These are phyloP conservation scores for Podospora bellae-mahoneyi DNA, from an alignment of 495 filamentous ascomycete genomes.

Conservation along the genomic window DNA sequence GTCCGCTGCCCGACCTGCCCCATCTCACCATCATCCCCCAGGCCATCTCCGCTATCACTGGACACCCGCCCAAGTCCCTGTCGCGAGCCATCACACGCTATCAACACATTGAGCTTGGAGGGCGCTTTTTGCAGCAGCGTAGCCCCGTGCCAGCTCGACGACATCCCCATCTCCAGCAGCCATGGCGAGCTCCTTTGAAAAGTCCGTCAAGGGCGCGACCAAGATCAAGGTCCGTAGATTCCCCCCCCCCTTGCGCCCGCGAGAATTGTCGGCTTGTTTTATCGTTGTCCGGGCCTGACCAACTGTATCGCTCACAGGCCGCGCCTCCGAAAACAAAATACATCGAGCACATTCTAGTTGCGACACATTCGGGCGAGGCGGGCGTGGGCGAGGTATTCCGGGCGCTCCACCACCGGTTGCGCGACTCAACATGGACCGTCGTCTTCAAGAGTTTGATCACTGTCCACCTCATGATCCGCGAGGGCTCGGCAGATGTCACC, in stretches of 20 bases:
- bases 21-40: not conserved
- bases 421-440: constrained; percentile 95
- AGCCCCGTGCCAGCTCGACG: not conserved
- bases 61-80: not conserved
- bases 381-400: constrained; percentile 96
- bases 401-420: constrained; percentile 78
- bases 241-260: not conserved
- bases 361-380: constrained; percentile 90
- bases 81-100: not conserved
- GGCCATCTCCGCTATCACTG: not conserved
- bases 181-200: constrained; percentile 84
- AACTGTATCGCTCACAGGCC: constrained; percentile 51
- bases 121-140: not conserved
- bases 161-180: constrained; percentile 17
- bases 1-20: constrained; percentile 18
- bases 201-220: constrained; percentile 88
- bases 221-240: constrained; percentile 75
- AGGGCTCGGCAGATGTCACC: constrained; percentile 87
- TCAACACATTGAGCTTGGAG: not conserved
- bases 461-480: constrained; percentile 93
- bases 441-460: constrained; percentile 96
- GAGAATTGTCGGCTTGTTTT: not conserved
- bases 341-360: constrained; percentile 95
- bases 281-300: constrained; percentile 14
- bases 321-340: constrained; percentile 99